Percentiles rank a stretch among this genome's conserved stretches.
Evolutionary conservation across 805 yeast species (phyloP).

Genomic region (Diddensiella transvaalensis): DNA sequence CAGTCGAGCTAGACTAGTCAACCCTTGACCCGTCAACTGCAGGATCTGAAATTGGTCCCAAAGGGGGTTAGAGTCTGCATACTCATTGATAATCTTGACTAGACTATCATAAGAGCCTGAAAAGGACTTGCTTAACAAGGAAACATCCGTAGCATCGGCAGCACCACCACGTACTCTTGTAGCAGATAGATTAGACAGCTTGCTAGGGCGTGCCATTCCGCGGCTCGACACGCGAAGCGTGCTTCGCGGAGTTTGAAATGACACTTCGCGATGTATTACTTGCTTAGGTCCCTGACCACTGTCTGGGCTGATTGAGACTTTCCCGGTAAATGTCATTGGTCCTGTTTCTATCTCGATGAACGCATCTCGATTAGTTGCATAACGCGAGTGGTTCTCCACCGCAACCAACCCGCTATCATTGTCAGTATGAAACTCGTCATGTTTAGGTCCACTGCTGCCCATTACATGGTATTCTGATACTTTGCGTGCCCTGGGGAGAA

Average conservation of each 20-base stretch:
- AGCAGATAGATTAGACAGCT: neutral
- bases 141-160: conserved; percentile 36
- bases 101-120: conserved; percentile 41
- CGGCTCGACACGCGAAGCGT: conserved; percentile 2
- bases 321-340: neutral
- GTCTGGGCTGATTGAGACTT: neutral
- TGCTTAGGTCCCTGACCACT: conserved; percentile 6
- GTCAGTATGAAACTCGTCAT: too few species aligned
- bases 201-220: neutral
- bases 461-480: conserved; percentile 1
- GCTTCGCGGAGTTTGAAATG: conserved; percentile 9
- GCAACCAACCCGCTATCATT: too few species aligned
- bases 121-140: conserved; percentile 42
- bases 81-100: conserved; percentile 43
- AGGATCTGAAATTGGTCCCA: conserved; percentile 42
- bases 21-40: conserved; percentile 33
- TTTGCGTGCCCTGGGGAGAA: neutral
- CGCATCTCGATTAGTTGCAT: neutral
- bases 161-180: conserved; percentile 21
- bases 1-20: conserved; percentile 42
- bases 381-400: too few species aligned
- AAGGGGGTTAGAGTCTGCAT: conserved; percentile 32
- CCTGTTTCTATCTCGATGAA: neutral
- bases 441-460: too few species aligned
- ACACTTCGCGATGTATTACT: neutral